phyloP scores from a whole-genome alignment of 225 moss, liverwort and hornwort species.

The Anthoceros angustus region DNA sequence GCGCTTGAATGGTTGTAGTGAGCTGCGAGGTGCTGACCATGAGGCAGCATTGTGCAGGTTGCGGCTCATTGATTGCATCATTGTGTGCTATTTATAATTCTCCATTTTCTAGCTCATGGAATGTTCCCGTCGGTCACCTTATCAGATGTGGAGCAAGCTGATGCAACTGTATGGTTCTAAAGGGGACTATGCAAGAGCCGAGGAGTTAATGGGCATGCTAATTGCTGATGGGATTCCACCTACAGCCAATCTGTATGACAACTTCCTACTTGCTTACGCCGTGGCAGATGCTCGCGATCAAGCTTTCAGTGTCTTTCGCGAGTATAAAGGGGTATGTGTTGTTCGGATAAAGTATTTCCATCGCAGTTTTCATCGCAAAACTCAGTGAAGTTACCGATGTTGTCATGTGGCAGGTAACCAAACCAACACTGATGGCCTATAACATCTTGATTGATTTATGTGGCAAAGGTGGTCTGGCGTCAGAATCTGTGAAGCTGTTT shows the following conservation, averaged over 20 bases:
- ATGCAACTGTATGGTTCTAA: conserved; percentile 70
- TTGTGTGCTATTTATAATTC: background rate
- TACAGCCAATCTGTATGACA: conserved; percentile 62
- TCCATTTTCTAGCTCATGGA: no score
- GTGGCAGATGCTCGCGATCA: conserved; percentile 72
- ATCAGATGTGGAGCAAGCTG: conserved; percentile 82
- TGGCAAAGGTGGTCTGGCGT: conserved; percentile 72
- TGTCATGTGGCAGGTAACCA: conserved; percentile 38
- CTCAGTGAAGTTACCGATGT: conserved; percentile 5
- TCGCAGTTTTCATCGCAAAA: background rate
- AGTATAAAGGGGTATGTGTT: conserved; percentile 62
- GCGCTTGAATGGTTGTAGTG: conserved; percentile 3
- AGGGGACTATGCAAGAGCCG: conserved; percentile 58
- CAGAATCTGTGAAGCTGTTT: conserved; percentile 70
- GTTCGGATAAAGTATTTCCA: background rate
- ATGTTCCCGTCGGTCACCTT: background rate
- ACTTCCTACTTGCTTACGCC: conserved; percentile 71
- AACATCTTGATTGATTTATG: conserved; percentile 76
- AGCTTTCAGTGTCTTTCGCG: conserved; percentile 89
- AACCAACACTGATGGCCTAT: conserved; percentile 75
- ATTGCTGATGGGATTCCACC: conserved; percentile 54
- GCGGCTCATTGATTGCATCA: background rate
- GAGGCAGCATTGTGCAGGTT: background rate
- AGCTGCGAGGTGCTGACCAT: background rate
- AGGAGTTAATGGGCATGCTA: conserved; percentile 65